Percentiles rank a stretch among this genome's conserved stretches.
These are phyloP conservation scores for Amphicarpaea edgeworthii DNA, from an alignment of 306 rosid species.

Conservation along the genomic window DNA sequence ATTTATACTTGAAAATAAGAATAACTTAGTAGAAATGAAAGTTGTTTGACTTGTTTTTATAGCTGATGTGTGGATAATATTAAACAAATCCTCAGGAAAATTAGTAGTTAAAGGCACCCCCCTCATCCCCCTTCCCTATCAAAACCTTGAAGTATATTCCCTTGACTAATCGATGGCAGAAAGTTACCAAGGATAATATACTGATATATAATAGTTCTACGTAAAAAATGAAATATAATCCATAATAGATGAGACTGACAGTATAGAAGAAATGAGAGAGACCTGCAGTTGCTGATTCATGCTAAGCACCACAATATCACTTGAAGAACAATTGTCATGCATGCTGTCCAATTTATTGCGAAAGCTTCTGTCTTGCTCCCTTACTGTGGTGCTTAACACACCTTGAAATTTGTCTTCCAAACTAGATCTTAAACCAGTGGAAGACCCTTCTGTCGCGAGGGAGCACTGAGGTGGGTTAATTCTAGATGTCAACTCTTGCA, in stretches of 20 bases:
- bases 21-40: conserved; percentile 6
- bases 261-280: conserved; percentile 41
- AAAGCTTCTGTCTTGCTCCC: conserved; percentile 39
- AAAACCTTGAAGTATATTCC: conserved; percentile 9
- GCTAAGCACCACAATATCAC: conserved; percentile 43
- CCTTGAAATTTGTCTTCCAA: conserved; percentile 47
- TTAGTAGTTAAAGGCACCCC: not conserved
- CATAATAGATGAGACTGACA: conserved; percentile 12
- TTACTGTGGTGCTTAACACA: conserved; percentile 34
- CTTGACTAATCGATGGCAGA: conserved; percentile 26
- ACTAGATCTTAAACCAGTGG: conserved; percentile 50
- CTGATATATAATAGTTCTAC: not conserved
- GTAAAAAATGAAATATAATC: conserved; percentile 17
- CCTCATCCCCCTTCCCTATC: not conserved
- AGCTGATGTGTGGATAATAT: not conserved
- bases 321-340: conserved; percentile 39
- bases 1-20: not conserved
- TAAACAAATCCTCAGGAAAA: not conserved
- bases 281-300: conserved; percentile 62
- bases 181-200: conserved; percentile 7
- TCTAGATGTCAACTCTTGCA: conserved; percentile 75
- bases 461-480: conserved; percentile 58
- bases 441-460: conserved; percentile 45
- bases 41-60: not conserved
- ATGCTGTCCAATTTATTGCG: conserved; percentile 40